These are phyloP conservation scores for Candida adriatica DNA, from an alignment of 805 yeast genomes.

Conservation along the genomic window DNA sequence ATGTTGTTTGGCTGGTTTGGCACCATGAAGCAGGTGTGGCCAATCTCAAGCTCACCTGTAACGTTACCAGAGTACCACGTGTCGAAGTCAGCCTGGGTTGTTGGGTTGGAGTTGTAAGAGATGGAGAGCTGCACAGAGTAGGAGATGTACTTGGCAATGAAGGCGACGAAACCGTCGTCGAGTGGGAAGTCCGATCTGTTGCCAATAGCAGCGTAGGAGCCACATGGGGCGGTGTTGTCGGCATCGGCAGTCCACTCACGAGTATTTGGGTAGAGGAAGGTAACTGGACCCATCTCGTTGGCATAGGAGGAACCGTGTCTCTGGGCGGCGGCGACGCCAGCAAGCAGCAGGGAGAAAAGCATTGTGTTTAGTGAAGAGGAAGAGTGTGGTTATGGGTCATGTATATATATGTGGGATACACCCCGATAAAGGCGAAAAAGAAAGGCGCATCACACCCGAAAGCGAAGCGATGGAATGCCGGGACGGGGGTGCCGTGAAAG, in stretches of 20 bases:
- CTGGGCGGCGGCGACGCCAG: slow-evolving; percentile 11
- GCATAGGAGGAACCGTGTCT: slow-evolving; percentile 23
- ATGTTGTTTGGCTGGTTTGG: slow-evolving; percentile 35
- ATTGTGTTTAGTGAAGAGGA: slow-evolving; percentile 1
- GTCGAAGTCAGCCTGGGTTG: slow-evolving; percentile 32
- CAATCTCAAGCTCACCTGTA: slow-evolving; percentile 33
- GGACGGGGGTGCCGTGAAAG: no score
- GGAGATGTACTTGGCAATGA: slow-evolving; percentile 35
- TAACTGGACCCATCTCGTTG: slow-evolving; percentile 24
- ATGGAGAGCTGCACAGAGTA: slow-evolving; percentile 35
- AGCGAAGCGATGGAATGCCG: no score
- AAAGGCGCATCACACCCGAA: no score
- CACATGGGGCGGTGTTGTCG: slow-evolving; percentile 42
- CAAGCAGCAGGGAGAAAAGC: slow-evolving; percentile 9
- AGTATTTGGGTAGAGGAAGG: slow-evolving; percentile 32
- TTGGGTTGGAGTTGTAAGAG: slow-evolving; percentile 34
- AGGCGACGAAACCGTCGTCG: slow-evolving; percentile 40
- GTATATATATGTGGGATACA: no score
- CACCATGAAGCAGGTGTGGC: slow-evolving; percentile 40
- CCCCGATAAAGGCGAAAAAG: no score
- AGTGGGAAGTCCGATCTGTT: slow-evolving; percentile 41
- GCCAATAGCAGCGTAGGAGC: slow-evolving; percentile 27
- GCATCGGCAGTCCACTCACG: slow-evolving; percentile 41
- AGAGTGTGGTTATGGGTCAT: no score
- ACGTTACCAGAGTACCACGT: slow-evolving; percentile 33